Percentiles rank a stretch among this genome's conserved stretches.
Evolutionary conservation across 192 early-diverging fungal genomes (phyloP).

Genomic region (Mycoemilia scoparia): DNA sequence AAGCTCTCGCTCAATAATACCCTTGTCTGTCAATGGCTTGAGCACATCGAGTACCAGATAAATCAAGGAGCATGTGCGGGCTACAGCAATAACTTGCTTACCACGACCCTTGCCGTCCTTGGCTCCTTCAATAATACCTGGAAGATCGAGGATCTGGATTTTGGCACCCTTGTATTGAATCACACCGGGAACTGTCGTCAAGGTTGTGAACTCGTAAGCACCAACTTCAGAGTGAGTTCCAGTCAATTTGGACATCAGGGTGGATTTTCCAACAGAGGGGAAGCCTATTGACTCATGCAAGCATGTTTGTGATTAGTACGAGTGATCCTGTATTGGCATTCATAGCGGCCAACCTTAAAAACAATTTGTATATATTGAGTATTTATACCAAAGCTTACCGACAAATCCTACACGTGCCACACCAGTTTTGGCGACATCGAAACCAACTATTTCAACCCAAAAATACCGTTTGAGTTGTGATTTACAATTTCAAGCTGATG

Average conservation of each 20-base stretch:
- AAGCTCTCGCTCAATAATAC: conserved; percentile 87
- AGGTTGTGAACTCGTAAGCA: conserved; percentile 97
- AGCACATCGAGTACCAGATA: conserved; percentile 94
- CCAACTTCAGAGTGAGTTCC: conserved; percentile 92
- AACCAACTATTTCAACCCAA: too few relatives aligned
- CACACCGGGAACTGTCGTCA: conserved; percentile 95
- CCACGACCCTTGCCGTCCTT: conserved; percentile 99
- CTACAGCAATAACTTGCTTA: conserved; percentile 86
- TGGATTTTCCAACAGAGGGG: conserved; percentile 95
- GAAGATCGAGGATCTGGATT: conserved; percentile 96
- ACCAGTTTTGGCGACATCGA: conserved; percentile 97
- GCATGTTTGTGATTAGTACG: background rate
- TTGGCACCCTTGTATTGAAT: conserved; percentile 94
- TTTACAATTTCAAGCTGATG: background rate
- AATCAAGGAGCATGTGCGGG: conserved; percentile 91
- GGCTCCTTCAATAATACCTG: conserved; percentile 94
- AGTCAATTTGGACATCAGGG: conserved; percentile 92
- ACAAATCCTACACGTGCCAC: conserved; percentile 97
- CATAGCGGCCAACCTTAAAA: background rate
- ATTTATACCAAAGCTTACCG: too few relatives aligned
- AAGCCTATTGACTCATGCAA: too few relatives aligned
- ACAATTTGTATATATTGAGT: conserved; percentile 4
- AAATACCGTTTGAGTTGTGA: conserved; percentile 13
- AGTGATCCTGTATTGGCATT: background rate
- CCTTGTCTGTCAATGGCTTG: conserved; percentile 89